These are phyloP conservation scores for Melaleuca alternifolia DNA, from an alignment of 345 rosid genomes.

Conservation along the genomic window DNA sequence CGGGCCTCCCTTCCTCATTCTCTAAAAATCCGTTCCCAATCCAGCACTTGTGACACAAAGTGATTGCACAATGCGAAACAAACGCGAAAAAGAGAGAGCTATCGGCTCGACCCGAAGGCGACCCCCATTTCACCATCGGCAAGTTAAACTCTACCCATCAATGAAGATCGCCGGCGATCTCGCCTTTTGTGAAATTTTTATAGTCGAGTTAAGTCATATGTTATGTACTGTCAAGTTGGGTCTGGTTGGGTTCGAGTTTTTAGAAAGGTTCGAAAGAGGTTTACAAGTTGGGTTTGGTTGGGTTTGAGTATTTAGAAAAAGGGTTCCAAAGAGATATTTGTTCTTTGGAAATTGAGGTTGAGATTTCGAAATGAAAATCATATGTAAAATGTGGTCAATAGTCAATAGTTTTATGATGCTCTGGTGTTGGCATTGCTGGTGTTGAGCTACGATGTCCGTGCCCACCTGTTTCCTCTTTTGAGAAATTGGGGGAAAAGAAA, in stretches of 20 bases:
- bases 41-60: background rate
- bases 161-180: background rate
- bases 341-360: background rate
- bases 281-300: background rate
- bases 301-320: background rate
- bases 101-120: background rate
- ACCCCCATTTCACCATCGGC: background rate
- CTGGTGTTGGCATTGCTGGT: background rate
- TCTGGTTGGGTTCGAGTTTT: background rate
- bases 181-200: background rate
- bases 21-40: background rate
- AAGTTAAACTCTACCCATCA: background rate
- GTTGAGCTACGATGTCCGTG: background rate
- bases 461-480: background rate
- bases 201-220: background rate
- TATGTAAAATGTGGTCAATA: background rate
- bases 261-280: background rate
- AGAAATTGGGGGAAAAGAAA: accelerated
- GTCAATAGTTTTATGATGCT: background rate
- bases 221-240: background rate
- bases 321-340: background rate
- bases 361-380: background rate
- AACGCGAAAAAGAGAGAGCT: background rate
- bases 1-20: background rate
- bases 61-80: background rate